These are phyloP conservation scores for Vairimorpha necatrix DNA, from an alignment of 371 early-diverging fungal species.

Conservation along the genomic window DNA sequence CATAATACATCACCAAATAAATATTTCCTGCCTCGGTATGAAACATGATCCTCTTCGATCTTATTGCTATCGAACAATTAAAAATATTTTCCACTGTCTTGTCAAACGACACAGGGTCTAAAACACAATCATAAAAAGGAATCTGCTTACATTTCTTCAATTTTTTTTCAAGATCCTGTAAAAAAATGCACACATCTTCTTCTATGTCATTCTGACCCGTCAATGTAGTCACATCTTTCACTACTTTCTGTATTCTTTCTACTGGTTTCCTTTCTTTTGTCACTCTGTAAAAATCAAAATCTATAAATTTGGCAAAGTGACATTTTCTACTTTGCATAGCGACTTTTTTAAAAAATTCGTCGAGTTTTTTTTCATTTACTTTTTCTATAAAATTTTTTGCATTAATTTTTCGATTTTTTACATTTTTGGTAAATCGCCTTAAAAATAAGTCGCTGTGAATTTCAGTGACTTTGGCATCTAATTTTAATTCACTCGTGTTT, in stretches of 20 bases:
- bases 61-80: constrained; percentile 60
- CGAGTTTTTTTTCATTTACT: neutral
- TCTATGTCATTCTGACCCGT: constrained; percentile 1
- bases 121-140: constrained; percentile 46
- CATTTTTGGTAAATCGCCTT: constrained; percentile 38
- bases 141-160: constrained; percentile 36
- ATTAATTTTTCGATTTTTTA: constrained; percentile 24
- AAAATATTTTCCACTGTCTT: constrained; percentile 64
- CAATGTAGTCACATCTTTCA: constrained; percentile 18
- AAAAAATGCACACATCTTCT: constrained; percentile 30
- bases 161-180: constrained; percentile 36
- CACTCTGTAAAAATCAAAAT: constrained; percentile 1
- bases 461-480: constrained; percentile 54
- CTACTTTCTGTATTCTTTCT: constrained; percentile 23
- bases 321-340: neutral
- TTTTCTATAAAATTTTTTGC: constrained; percentile 17
- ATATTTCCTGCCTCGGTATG: constrained; percentile 1
- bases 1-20: neutral
- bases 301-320: neutral
- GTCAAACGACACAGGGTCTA: constrained; percentile 53
- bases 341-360: constrained; percentile 1
- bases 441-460: constrained; percentile 33
- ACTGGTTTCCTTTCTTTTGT: neutral
- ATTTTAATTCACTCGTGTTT: constrained; percentile 49
- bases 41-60: constrained; percentile 44